phyloP scores from a whole-genome alignment of 1,139 yeast genomes.

The Blastobotrys persicus region DNA sequence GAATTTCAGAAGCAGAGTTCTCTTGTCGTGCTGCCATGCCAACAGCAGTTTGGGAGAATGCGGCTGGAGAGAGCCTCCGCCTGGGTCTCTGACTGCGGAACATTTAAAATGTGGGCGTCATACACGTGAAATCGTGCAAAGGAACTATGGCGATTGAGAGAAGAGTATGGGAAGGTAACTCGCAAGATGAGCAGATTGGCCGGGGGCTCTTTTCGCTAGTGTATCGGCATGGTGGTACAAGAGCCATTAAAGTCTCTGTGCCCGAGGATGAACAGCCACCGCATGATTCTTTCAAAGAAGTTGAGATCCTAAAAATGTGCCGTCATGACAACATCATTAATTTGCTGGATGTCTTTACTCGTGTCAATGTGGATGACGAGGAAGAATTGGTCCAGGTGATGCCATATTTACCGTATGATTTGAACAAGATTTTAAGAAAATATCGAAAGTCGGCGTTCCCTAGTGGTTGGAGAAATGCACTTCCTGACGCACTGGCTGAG shows the following conservation, averaged over 20 bases:
- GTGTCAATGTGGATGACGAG: conserved; percentile 29
- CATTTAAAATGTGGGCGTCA: background rate
- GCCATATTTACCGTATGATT: conserved; percentile 41
- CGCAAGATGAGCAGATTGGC: conserved; percentile 23
- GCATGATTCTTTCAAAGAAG: conserved; percentile 46
- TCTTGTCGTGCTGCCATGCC: too few species aligned
- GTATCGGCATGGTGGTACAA: conserved; percentile 30
- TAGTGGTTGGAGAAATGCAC: conserved; percentile 33
- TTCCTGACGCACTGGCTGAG: conserved; percentile 31
- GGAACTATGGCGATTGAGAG: background rate
- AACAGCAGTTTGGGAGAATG: too few species aligned
- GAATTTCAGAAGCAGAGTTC: too few species aligned
- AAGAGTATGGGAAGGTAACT: background rate
- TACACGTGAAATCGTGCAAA: background rate
- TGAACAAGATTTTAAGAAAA: conserved; percentile 37
- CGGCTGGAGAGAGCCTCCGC: too few species aligned
- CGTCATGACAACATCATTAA: conserved; percentile 24
- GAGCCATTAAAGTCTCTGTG: conserved; percentile 47
- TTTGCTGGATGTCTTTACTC: conserved; percentile 34
- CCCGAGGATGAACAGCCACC: conserved; percentile 52
- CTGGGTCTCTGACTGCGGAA: background rate
- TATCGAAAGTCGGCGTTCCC: conserved; percentile 36
- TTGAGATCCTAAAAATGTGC: conserved; percentile 37
- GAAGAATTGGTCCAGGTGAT: conserved; percentile 44
- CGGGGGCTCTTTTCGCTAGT: conserved; percentile 40